Evolutionary conservation across 331 rosid species (phyloP), one percentile per base, ranked within the genome.

Genomic region (Malus hybrid): DNA sequence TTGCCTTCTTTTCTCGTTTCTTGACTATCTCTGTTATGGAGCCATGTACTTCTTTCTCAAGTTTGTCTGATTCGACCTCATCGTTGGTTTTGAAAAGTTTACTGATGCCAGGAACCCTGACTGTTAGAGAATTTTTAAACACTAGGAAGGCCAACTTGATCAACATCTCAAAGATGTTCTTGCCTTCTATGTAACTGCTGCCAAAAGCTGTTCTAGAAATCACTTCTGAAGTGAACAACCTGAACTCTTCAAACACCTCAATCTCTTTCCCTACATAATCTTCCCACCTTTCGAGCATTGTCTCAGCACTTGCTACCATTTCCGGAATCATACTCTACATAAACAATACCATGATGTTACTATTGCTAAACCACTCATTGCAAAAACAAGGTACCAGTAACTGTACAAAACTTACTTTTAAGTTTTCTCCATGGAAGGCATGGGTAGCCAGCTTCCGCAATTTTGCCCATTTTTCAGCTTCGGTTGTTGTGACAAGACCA

Each of bases 401-500:
- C 15, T 50, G 15, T 20, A 7, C 7, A 24, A 8, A n/a, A 68
- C 71, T 76, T 62, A 83, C 84, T 46, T 80, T 80, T 50, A 83
- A 42, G 65, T 56, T 76, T 12, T 83, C 87, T 32, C 76, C 81
- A 20, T 73, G 80, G 63, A 83, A 83, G 72, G 80, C 79, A 44
- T 62, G 44, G 42, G 74, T 69, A 8, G 79, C 83, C 14, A 85
- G 62, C 73, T 74, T 79, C 13, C 82, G 19, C 56, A 70, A 6
- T 27, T 81, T 85, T 3, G 66, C 68, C 88, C 88, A 81, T 50
- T 79, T 76, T 68, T 81, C 76, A 64, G 78, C 73, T n/a, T 83
- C 69, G 5, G 63, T 29, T 12, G 56, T 33, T 13, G 52, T n/a
- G 24, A 24, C 24, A 24, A 24, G 24, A 24, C 24, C 24, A 24